phyloP scores from a whole-genome alignment of 345 rosid genomes.

The Gossypium raimondii region DNA sequence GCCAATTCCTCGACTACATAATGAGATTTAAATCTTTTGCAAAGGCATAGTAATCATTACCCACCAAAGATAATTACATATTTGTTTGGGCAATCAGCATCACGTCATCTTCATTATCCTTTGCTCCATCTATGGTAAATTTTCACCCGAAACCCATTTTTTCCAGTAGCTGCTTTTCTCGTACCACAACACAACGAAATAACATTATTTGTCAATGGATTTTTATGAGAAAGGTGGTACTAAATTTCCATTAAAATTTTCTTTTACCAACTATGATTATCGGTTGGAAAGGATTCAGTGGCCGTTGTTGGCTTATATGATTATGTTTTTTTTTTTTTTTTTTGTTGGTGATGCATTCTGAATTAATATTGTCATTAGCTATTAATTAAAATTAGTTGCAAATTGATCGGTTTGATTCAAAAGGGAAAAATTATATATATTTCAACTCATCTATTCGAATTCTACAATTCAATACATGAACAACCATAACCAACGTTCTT shows the following conservation, averaged over 20 bases:
- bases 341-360: neutral
- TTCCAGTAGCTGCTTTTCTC: neutral
- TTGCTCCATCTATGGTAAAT: neutral
- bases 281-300: neutral
- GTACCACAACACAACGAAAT: neutral
- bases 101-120: slow-evolving; percentile 16
- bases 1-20: neutral
- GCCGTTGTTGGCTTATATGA: neutral
- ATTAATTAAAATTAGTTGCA: neutral
- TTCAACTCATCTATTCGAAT: too few species aligned
- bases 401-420: neutral
- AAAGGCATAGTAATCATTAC: slow-evolving; percentile 23
- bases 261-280: neutral
- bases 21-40: neutral
- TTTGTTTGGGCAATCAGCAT: slow-evolving; percentile 25
- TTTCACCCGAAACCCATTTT: too few species aligned
- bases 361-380: neutral
- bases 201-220: neutral
- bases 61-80: neutral
- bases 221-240: neutral
- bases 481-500: too few species aligned
- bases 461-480: too few species aligned
- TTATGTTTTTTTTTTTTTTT: neutral
- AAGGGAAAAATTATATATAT: too few species aligned
- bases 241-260: neutral